Evolutionary conservation across 2,329 filamentous ascomycete species (phyloP), one percentile per base, ranked within the genome.

Genomic region (Nannizziopsis barbatae): DNA sequence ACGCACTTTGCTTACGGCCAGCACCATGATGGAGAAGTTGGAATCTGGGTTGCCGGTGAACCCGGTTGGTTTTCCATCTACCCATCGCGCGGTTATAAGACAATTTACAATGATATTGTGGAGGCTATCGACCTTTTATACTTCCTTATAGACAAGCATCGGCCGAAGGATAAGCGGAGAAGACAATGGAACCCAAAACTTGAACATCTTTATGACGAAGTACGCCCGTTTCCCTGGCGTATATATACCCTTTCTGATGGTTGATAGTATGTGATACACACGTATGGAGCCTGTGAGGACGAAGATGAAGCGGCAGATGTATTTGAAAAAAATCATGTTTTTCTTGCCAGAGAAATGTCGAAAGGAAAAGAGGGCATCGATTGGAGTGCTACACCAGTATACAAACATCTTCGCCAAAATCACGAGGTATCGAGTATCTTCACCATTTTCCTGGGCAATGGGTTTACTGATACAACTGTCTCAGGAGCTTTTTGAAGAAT

Each of bases 41-140:
- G 72, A 17, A 67, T 82, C 38, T 82, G 79, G 79, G 77, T 78
- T 15, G 72, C 75, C 42, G 79, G 79, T 31, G 67, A 71, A 52
- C 75, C 78, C 35, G 79, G 79, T 47, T 82, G 79, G 78, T 81
- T 77, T 58, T 71, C 72, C 45, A 70, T 83, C 41, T 65, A 66
- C 27, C 77, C 79, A 2, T 65, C 71, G 36, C 67, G 69, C 53
- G 66, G 68, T 1, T 83, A 80, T 59, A 63, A 70, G 52, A 60
- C 65, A 1, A 71, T 72, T 33, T 80, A 73, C 61, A 67, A 72
- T 41, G 69, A 74, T 17, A 80, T 81, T 66, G 65, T 74, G 2
- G 72, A 79, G 60, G 77, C 76, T 1, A 73, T 82, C 32, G 70
- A 76, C 54, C 57, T 80, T 50, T 65, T 81, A 7, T 81, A 81